These are phyloP conservation scores for Fagus crenata DNA, from an alignment of 306 rosid species.

Conservation along the genomic window DNA sequence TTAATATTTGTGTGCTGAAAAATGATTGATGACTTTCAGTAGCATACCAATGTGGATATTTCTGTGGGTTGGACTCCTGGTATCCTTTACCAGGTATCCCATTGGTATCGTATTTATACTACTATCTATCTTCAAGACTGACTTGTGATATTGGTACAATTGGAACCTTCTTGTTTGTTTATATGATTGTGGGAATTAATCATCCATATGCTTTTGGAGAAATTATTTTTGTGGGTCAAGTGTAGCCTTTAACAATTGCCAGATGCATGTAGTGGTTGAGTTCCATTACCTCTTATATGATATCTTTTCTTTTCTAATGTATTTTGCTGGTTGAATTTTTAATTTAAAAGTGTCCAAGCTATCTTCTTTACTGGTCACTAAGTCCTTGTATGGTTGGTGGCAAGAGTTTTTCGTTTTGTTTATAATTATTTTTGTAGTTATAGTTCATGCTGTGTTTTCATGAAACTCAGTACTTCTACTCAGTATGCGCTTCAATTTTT, in stretches of 20 bases:
- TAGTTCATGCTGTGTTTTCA: too few species aligned
- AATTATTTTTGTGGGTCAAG: neutral
- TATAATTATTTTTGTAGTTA: too few species aligned
- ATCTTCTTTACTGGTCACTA: neutral
- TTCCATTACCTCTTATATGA: neutral
- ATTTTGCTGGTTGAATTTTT: neutral
- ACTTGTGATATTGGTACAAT: constrained; percentile 30
- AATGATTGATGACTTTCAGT: constrained; percentile 27
- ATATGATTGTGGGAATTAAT: constrained; percentile 5
- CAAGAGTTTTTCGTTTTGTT: too few species aligned
- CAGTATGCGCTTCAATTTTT: too few species aligned
- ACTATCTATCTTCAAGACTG: constrained; percentile 26
- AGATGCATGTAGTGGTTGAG: neutral
- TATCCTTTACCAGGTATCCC: constrained; percentile 29
- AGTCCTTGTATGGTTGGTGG: neutral
- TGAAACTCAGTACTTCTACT: too few species aligned
- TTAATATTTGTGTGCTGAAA: constrained; percentile 29
- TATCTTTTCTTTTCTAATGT: neutral
- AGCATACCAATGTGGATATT: constrained; percentile 25
- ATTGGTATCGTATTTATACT: constrained; percentile 17
- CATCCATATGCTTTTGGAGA: neutral
- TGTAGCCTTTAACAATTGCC: neutral
- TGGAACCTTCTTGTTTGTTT: constrained; percentile 12
- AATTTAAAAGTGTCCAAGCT: neutral
- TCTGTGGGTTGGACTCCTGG: constrained; percentile 26